A percentile compares a stretch with the other conserved stretches of the same genome.
phyloP scores from a whole-genome alignment of 257 asterid species.

The Nicotiana obtusifolia region DNA sequence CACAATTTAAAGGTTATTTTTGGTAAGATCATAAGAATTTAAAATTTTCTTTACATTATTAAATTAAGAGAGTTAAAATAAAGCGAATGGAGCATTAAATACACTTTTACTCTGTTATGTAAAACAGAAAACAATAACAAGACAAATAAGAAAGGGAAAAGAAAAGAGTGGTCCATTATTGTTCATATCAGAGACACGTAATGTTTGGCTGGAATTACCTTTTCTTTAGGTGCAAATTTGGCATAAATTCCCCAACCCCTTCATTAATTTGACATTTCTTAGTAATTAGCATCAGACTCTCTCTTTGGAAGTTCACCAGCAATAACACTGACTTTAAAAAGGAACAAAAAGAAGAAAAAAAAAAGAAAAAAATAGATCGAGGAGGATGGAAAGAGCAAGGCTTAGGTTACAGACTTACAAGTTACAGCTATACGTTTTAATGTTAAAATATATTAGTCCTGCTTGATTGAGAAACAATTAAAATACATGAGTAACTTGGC shows the following conservation, averaged over 20 bases:
- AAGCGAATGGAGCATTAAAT: neutral
- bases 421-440: neutral
- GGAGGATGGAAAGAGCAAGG: neutral
- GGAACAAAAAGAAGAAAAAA: neutral
- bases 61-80: neutral
- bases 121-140: neutral
- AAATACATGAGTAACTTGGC: neutral
- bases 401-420: slow-evolving; percentile 2
- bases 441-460: neutral
- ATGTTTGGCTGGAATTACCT: neutral
- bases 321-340: neutral
- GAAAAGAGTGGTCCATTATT: neutral
- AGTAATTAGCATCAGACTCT: neutral
- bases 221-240: neutral
- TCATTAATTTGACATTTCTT: neutral
- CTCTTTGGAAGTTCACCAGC: neutral
- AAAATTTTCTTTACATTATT: fast-evolving
- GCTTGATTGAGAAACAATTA: neutral
- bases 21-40: neutral
- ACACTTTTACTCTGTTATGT: neutral
- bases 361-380: too few relatives aligned
- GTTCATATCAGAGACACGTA: neutral
- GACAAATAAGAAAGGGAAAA: neutral
- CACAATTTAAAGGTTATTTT: neutral
- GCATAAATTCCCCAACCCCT: neutral